Evolutionary conservation across 352 stramenopile genomes (phyloP), one percentile per base, ranked within the genome.

Genomic region (Lagenidium giganteum): DNA sequence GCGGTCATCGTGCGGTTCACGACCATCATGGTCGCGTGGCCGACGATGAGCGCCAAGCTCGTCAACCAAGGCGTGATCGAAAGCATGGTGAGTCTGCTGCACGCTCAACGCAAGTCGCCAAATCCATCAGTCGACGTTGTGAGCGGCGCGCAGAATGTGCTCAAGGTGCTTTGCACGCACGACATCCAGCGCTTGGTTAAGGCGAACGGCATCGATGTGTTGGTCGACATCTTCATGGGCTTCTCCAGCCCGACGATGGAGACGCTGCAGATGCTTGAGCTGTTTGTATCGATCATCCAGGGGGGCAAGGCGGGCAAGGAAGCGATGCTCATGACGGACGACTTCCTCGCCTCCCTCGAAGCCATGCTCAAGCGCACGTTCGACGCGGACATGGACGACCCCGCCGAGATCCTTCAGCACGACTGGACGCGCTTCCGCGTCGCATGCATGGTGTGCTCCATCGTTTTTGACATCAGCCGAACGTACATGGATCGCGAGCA

Each of bases 141-240:
- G 11, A 54, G 48, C 11, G 54, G 66, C 5, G 67, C 67, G 0
- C 70, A 83, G 23, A 36, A 44, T 31, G 36, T 88, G 24, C 54
- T 91, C 14, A 70, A 67, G 33, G 45, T 77, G 23, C 55, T 91
- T 18, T 91, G 66, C 24, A 54, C 71, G 34, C 49, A 83, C 33
- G 69, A 91, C 35, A 75, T 87, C 11, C 64, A 73, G 41, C 72
- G 73, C 1, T 57, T 91, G 9, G 69, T 91, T 5, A 53, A 58
- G 1, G 68, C 69, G 9, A 78, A 87, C 36, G 79, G 77, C 11
- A 60, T 88, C n/a, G 59, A 68, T 21, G 73, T 75, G 17, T 51
- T 90, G 27, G 47, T 90, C 8, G 68, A 72, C 42, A 55, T 64
- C 0, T 54, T 67, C 13, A 67, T 61, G 22, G 38, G 43, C 44